A percentile compares a stretch with the other conserved stretches of the same genome.
Conservation (phyloP, 805 yeast genomes). For the Teunomyces aglyptinius region DNA sequence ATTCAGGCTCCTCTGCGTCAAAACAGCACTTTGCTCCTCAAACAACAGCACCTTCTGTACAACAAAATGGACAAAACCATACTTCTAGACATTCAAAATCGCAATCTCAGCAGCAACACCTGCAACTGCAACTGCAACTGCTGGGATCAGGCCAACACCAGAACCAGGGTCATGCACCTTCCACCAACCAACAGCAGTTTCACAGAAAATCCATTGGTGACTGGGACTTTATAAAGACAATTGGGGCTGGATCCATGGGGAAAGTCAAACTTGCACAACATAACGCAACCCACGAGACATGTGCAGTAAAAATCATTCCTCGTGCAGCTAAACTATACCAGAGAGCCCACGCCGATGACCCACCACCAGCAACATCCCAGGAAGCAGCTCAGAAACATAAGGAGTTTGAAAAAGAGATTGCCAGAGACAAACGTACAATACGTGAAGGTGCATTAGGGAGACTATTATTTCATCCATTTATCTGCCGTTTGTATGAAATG, state of each 20-base stretch:
- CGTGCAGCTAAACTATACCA: conserved; percentile 78
- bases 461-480: conserved; percentile 85
- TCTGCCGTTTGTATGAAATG: conserved; percentile 89
- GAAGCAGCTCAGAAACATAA: conserved; percentile 62
- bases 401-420: conserved; percentile 77
- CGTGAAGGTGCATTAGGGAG: conserved; percentile 95
- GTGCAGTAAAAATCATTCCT: conserved; percentile 92
- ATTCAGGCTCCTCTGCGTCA: neutral
- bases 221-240: conserved; percentile 92
- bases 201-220: conserved; percentile 91
- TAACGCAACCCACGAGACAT: conserved; percentile 72
- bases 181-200: conserved; percentile 42
- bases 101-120: conserved; percentile 11
- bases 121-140: conserved; percentile 5
- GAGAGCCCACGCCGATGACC: conserved; percentile 66
- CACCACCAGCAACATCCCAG: conserved; percentile 59
- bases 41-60: neutral
- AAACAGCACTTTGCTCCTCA: neutral
- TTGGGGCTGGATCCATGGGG: conserved; percentile 99
- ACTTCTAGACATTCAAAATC: neutral
- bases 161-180: conserved; percentile 6
- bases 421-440: conserved; percentile 87
- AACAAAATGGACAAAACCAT: conserved; percentile 1
- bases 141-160: conserved; percentile 3
- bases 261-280: conserved; percentile 93